A percentile compares a stretch with the other conserved stretches of the same genome.
Conservation (phyloP, 371 early-diverging fungal species). For the Ordospora pajunii region DNA sequence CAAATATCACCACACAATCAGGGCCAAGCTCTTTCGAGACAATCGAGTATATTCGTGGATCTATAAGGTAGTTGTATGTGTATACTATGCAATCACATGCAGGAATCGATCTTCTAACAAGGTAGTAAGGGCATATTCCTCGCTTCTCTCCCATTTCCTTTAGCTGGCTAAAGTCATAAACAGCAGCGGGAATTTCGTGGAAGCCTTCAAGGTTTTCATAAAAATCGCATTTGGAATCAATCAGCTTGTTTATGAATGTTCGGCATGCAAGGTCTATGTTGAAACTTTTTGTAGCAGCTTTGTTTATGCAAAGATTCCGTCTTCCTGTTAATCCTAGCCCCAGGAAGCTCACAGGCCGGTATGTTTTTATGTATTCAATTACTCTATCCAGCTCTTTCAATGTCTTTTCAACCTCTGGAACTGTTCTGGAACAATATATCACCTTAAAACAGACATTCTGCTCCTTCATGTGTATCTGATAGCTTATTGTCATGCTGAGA, state of each 20-base stretch:
- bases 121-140: constrained; percentile 82
- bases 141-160: constrained; percentile 68
- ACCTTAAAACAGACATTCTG: constrained; percentile 64
- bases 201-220: constrained; percentile 65
- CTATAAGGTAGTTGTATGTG: constrained; percentile 94
- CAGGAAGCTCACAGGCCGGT: constrained; percentile 68
- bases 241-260: constrained; percentile 6
- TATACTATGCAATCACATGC: constrained; percentile 92
- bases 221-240: constrained; percentile 38
- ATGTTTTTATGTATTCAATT: constrained; percentile 68
- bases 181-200: constrained; percentile 71
- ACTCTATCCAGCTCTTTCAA: constrained; percentile 82
- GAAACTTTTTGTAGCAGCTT: constrained; percentile 62
- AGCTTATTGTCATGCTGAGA: constrained; percentile 86
- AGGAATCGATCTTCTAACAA: constrained; percentile 73
- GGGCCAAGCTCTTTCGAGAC: constrained; percentile 76
- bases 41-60: constrained; percentile 91
- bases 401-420: constrained; percentile 96
- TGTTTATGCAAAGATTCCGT: constrained; percentile 85
- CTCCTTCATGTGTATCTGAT: constrained; percentile 61
- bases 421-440: constrained; percentile 87
- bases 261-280: constrained; percentile 39
- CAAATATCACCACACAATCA: constrained; percentile 91
- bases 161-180: constrained; percentile 87
- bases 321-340: constrained; percentile 86